Evolutionary conservation across 2,329 filamentous ascomycete genomes (phyloP), one percentile per base, ranked within the genome.

Genomic region (Plenodomus biglobosus): DNA sequence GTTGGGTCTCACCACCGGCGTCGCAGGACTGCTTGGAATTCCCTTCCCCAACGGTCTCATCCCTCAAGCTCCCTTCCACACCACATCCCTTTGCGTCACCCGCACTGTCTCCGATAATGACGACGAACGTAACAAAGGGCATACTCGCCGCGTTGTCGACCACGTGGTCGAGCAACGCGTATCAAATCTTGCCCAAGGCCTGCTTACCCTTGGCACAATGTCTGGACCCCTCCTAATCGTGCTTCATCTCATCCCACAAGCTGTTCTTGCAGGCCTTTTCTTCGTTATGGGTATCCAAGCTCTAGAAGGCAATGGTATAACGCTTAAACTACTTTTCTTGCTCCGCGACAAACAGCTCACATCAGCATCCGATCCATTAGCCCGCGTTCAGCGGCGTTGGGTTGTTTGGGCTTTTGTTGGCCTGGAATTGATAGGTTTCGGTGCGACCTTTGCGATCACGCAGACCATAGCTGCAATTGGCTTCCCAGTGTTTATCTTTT

Each of bases 31-130:
- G n/a, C 71, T 83, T 10, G 80, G 79, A 2, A 74, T 83, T 6
- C 81, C 80, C 0, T 74, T 83, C 32, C 80, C 81, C 2, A 84
- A 84, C 48, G 81, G 80, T 4, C 72, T 84, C 0, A 79, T 82
- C n/a, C 80, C 80, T 0, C 80, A 83, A 70, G 81, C 81, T 5
- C 81, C 80, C 0, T 80, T 83, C 16, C 81, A 84, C 59, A 84
- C 81, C 2, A 80, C 80, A 53, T 77, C 76, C 0, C 70, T 82
- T 13, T 73, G 71, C 51, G 56, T 78, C 46, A 72, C 69, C 0
- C 65, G 62, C 40, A 72, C 72, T 15, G 65, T 76, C 15, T 60
- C 64, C 24, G 63, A 75, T 36, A 71, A 73, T 0, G 70, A 75
- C 38, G 73, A 73, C 16, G 71, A 73, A 67, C 43, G 49, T 3